Base-by-base conservation (phyloP, 257 asterid species). In the Orobanche coerulescens region DNA sequence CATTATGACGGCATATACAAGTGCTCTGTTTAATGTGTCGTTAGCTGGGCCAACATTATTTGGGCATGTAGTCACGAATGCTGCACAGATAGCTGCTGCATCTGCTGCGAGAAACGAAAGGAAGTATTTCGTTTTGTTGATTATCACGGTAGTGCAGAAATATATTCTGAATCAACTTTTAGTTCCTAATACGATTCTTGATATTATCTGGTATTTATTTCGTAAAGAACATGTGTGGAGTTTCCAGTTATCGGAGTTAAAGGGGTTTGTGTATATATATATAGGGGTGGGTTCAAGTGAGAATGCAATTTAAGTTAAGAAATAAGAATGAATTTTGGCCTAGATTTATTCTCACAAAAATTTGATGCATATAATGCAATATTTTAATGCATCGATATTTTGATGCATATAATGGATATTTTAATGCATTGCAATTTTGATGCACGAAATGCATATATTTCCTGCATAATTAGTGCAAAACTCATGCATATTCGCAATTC, bases 21-120 rank as follows among this genome's bases (percentile, higher is more conserved):
- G 85, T 79, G 99, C 99, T 63, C 92, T 93, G 36, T 79, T 75
- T 58, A 93, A 90, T 64, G 99, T 89, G 64, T 84, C 96, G 20
- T 82, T 93, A 75, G 97, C 97, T 14, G 99, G 99, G 62, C 99
- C 99, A 51, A 93, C 99, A 57, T 79, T 93, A 67, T 93, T 93
- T 53, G 99, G 97, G 15, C 97, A 85, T 49, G 81, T 87, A 34
- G 87, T 93, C 63, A 89, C 85, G 1, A 81, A 71, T 50, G 96
- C 96, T 52, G 94, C 97, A 61, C 82, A 76, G 50, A 89, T 93
- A 74, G 97, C 99, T 50, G 82, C 95, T 70, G 94, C 58, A 66
- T 84, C 95, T 40, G 85, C 87, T 44, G 79, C 94, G 40, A 81
- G 71, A 58, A 63, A 71, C 57, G 85, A 84, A 80, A 75, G 84